phyloP scores from a whole-genome alignment of 305 asterid genomes.

The Ajuga reptans region DNA sequence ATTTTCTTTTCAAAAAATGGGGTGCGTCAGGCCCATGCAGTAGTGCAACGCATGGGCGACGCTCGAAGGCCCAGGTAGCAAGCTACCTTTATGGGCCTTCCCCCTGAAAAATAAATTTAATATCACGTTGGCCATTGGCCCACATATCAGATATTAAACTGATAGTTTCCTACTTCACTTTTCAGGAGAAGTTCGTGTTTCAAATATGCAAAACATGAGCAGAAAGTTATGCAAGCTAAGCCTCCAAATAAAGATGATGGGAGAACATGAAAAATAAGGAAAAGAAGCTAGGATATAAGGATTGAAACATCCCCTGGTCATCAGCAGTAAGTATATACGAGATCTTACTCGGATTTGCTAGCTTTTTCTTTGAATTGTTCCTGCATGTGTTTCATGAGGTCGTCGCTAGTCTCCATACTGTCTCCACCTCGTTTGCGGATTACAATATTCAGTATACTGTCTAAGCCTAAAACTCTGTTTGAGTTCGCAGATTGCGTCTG shows the following conservation, averaged over 20 bases:
- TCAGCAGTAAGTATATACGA: slow-evolving; percentile 14
- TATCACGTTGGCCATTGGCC: no score
- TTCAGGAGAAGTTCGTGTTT: neutral
- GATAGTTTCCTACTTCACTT: slow-evolving; percentile 18
- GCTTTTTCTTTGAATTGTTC: slow-evolving; percentile 98
- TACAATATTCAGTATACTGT: slow-evolving; percentile 81
- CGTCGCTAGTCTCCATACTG: slow-evolving; percentile 77
- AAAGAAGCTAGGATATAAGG: neutral
- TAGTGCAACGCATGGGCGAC: no score
- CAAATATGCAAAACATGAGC: slow-evolving; percentile 2
- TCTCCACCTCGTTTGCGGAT: slow-evolving; percentile 79
- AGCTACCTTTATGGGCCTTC: no score
- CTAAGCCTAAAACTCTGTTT: slow-evolving; percentile 71
- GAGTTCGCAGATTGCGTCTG: slow-evolving; percentile 77
- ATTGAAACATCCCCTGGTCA: slow-evolving; percentile 11
- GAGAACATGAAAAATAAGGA: slow-evolving; percentile 5
- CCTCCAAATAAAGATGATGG: slow-evolving; percentile 2
- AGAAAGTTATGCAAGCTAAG: slow-evolving; percentile 5
- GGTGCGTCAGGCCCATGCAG: no score
- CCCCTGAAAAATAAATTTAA: no score
- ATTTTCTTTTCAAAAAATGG: no score
- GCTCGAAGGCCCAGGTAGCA: no score
- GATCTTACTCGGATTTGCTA: slow-evolving; percentile 94
- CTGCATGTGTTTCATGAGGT: slow-evolving; percentile 96
- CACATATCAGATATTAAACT: no score